Conservation (phyloP, 2,329 filamentous ascomycete genomes). For the Penicillium hesseltinei region DNA sequence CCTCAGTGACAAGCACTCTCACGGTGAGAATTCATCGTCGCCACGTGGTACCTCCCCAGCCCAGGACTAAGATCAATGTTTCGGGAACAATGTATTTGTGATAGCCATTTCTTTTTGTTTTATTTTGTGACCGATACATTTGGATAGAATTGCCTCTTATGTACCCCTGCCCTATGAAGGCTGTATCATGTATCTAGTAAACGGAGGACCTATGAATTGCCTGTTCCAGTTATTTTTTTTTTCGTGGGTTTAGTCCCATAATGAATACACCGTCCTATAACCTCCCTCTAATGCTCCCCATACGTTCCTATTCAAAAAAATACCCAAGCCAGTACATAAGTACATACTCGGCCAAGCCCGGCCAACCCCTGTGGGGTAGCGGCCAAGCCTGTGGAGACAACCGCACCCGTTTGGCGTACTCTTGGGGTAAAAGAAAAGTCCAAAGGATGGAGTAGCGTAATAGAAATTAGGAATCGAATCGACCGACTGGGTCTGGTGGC, state of each 20-base stretch:
- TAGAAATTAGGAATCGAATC: too few relatives aligned
- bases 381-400: background rate
- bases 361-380: background rate
- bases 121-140: background rate
- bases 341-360: background rate
- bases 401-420: too few relatives aligned
- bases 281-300: background rate
- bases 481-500: too few relatives aligned
- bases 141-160: background rate
- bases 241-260: too few relatives aligned
- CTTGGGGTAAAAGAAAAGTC: too few relatives aligned
- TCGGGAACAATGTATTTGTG: background rate
- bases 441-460: too few relatives aligned
- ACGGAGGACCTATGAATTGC: background rate
- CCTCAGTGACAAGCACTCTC: conserved; percentile 49
- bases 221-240: background rate
- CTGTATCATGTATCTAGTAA: background rate
- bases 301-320: background rate
- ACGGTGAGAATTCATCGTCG: conserved; percentile 4
- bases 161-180: background rate
- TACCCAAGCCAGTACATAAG: background rate
- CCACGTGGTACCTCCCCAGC: background rate
- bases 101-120: background rate
- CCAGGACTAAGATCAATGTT: background rate
- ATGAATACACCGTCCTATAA: background rate